Evolutionary conservation across 257 asterid genomes (phyloP), one percentile per base, ranked within the genome.

Genomic region (Catharanthus roseus): DNA sequence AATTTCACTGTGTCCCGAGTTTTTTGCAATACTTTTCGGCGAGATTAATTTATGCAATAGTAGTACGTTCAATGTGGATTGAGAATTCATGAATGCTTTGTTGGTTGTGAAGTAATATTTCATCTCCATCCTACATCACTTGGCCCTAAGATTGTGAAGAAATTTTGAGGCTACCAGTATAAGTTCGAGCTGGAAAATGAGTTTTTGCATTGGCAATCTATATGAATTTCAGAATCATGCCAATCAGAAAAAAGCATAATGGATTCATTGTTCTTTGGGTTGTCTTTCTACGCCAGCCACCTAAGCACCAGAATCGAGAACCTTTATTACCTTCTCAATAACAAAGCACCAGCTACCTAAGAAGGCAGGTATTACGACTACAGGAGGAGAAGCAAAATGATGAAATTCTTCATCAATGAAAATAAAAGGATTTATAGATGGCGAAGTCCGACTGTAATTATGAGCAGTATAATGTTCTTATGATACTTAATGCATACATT

Each of bases 1-100:
- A 83, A n/a, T 76, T n/a, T 70, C 64, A 75, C 64, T 80, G 76
- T 45, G 23, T 62, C 21, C 21, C 33, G 31, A 34, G 50, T 28
- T 16, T 47, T 69, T 34, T 39, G 54, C 26, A 13, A 60, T 72
- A 24, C 19, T 16, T 64, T 23, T 6, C 9, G 36, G 18, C 38
- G 36, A 23, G 39, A 62, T 29, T 58, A 49, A 26, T 65, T 54
- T 44, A 24, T n/a, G 44, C 28, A 67, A 2, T 11, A 19, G 6
- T 18, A 61, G 28, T 10, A 15, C 49, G 29, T 38, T 47, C 44
- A 67, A 67, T 9, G 42, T 28, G 4, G 71, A 44, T 33, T 47
- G 31, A 67, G 0, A 11, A 67, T 62, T 41, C 39, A 34, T 2
- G 44, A 34, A 34, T 21, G 47, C 19, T 19, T 36, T 62, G 3